Percentiles rank a stretch among this genome's conserved stretches.
phyloP scores from a whole-genome alignment of 495 filamentous ascomycete species.

The Paragyromitra xinjiangensis region DNA sequence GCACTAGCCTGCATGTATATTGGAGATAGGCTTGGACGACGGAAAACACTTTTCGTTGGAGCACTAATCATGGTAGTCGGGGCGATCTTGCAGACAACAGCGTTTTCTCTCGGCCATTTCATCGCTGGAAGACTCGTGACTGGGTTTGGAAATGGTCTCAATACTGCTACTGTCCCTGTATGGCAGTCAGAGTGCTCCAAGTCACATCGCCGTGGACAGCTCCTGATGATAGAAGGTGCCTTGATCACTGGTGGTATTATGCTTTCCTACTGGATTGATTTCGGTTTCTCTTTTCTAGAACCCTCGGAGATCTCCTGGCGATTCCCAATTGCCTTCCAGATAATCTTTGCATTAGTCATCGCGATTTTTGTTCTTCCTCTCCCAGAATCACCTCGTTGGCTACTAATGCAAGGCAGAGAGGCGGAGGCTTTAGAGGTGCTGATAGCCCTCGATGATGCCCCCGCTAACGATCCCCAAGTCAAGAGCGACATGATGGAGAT shows the following conservation, averaged over 20 bases:
- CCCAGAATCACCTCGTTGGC: constrained; percentile 79
- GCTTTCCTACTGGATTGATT: constrained; percentile 79
- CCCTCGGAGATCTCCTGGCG: constrained; percentile 74
- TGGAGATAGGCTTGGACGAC: constrained; percentile 75
- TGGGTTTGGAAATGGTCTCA: constrained; percentile 74
- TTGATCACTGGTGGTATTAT: constrained; percentile 77
- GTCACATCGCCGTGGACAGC: constrained; percentile 74
- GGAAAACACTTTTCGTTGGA: constrained; percentile 74
- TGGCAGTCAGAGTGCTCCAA: constrained; percentile 84
- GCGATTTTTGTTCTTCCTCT: constrained; percentile 69
- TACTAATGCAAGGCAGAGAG: constrained; percentile 73
- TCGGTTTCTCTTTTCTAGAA: constrained; percentile 72
- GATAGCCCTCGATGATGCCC: constrained; percentile 67
- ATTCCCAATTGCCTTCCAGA: constrained; percentile 77
- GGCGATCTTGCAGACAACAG: constrained; percentile 70
- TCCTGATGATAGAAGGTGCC: constrained; percentile 80
- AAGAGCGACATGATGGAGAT: constrained; percentile 74
- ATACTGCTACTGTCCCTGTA: constrained; percentile 74
- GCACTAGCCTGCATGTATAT: constrained; percentile 74
- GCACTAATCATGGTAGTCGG: constrained; percentile 76
- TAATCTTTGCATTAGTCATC: constrained; percentile 72
- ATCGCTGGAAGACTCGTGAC: constrained; percentile 73
- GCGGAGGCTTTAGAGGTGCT: constrained; percentile 73
- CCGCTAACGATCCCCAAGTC: constrained; percentile 65
- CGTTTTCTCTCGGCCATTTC: constrained; percentile 69